A percentile compares a stretch with the other conserved stretches of the same genome.
phyloP scores from a whole-genome alignment of 164 flowering plant species.

The Taxillus chinensis region DNA sequence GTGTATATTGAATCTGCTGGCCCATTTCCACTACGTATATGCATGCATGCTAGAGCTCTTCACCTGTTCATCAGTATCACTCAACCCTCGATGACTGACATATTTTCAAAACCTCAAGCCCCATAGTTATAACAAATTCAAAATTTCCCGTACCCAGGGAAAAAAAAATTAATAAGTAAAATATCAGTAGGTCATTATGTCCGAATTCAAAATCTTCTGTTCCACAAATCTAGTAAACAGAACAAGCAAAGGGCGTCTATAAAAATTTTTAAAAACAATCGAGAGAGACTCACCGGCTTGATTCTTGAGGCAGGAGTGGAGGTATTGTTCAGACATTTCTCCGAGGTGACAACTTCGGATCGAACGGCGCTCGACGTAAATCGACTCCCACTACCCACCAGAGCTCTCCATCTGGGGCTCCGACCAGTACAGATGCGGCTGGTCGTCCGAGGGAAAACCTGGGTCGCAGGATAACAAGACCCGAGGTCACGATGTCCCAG shows the following conservation, averaged over 20 bases:
- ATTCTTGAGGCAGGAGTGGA: conserved; percentile 2
- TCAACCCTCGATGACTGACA: too few relatives aligned
- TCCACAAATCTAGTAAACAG: not conserved
- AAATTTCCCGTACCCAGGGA: too few relatives aligned
- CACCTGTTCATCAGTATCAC: too few relatives aligned
- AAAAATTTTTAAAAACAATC: too few relatives aligned
- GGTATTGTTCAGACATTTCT: conserved; percentile 3
- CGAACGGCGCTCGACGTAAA: conserved; percentile 24
- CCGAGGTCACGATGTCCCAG: conserved; percentile 17
- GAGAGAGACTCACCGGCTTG: conserved; percentile 24
- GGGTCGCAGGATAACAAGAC: conserved; percentile 10
- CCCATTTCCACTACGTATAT: too few relatives aligned
- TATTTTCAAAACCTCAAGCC: too few relatives aligned
- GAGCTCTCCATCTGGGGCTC: conserved; percentile 13
- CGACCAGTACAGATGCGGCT: conserved; percentile 15
- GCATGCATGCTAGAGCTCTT: too few relatives aligned
- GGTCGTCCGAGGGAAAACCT: conserved; percentile 7
- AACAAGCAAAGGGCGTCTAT: not conserved
- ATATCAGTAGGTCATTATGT: too few relatives aligned
- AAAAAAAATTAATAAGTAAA: too few relatives aligned
- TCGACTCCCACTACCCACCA: conserved; percentile 11
- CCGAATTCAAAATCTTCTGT: too few relatives aligned
- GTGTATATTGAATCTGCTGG: too few relatives aligned
- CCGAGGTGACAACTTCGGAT: conserved; percentile 14
- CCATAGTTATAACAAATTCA: too few relatives aligned